Percentiles rank a stretch among this genome's conserved stretches.
phyloP scores from a whole-genome alignment of 805 yeast genomes.

The Metschnikowia lunata region DNA sequence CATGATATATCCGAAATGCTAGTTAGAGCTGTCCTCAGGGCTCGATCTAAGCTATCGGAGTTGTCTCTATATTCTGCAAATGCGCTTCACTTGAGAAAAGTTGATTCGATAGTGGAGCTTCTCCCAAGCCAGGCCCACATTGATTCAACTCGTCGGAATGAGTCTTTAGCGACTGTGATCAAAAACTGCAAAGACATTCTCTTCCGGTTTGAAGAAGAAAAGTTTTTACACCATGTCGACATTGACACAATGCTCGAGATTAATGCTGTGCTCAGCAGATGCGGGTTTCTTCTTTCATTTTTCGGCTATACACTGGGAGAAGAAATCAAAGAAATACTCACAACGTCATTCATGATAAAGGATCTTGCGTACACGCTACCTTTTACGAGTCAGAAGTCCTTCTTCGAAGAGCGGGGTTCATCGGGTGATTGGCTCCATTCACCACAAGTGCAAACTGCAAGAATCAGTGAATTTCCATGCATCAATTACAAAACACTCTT shows the following conservation, averaged over 20 bases:
- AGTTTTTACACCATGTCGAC: conserved; percentile 4
- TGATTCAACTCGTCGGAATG: not conserved
- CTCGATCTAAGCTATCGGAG: conserved; percentile 4
- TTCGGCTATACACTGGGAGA: conserved; percentile 1
- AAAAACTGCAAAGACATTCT: conserved; percentile 11
- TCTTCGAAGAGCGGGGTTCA: not conserved
- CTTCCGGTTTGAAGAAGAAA: conserved; percentile 1
- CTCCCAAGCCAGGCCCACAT: not conserved
- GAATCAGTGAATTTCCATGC: no score
- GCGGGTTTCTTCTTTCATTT: conserved; percentile 7
- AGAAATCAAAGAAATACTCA: conserved; percentile 12
- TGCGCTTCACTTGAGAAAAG: not conserved
- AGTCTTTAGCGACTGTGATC: not conserved
- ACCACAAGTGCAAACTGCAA: no score
- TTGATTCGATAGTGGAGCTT: not conserved
- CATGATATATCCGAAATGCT: not conserved
- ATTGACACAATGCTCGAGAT: conserved; percentile 8
- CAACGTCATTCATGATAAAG: conserved; percentile 17
- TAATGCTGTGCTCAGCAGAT: conserved; percentile 7
- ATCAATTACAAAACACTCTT: conserved; percentile 6
- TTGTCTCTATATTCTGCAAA: not conserved
- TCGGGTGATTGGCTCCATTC: no score
- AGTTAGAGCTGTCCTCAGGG: conserved; percentile 5
- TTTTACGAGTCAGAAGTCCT: conserved; percentile 6
- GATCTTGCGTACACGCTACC: conserved; percentile 10